These are phyloP conservation scores for Tuber magnatum DNA, from an alignment of 495 filamentous ascomycete species.

Conservation along the genomic window DNA sequence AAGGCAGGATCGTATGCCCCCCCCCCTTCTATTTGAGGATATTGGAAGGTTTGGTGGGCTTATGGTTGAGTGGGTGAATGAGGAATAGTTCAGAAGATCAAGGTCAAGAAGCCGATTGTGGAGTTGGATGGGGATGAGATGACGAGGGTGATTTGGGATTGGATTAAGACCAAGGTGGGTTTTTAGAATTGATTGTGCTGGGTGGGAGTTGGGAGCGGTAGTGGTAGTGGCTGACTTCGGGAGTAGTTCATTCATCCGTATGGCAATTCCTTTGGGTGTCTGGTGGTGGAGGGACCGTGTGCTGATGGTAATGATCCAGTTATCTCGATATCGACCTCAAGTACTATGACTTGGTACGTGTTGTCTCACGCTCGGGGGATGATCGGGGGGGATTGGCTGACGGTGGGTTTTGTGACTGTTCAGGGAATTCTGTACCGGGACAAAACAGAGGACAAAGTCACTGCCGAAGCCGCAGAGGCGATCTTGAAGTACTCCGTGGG, in stretches of 20 bases:
- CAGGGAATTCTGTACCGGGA: constrained; percentile 88
- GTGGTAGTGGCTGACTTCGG: not conserved
- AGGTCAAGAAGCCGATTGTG: constrained; percentile 90
- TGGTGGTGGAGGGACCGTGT: constrained; percentile 6
- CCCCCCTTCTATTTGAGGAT: not conserved
- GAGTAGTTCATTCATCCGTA: constrained; percentile 77
- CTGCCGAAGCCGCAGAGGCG: constrained; percentile 84
- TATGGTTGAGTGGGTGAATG: not conserved
- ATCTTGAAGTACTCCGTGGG: constrained; percentile 98
- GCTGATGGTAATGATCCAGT: constrained; percentile 39
- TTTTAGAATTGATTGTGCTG: not conserved
- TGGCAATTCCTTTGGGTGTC: constrained; percentile 38
- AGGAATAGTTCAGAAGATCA: constrained; percentile 60
- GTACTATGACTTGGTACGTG: constrained; percentile 81
- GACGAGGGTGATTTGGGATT: constrained; percentile 97
- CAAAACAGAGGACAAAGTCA: constrained; percentile 92
- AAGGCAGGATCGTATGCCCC: constrained; percentile 6
- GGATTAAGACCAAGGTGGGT: constrained; percentile 85
- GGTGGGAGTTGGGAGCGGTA: constrained; percentile 3
- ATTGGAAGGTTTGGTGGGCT: constrained; percentile 1
- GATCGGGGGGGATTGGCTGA: constrained; percentile 4
- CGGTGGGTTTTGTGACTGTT: not conserved
- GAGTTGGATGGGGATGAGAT: constrained; percentile 98
- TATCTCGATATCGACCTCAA: constrained; percentile 96
- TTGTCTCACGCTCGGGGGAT: not conserved